These are phyloP conservation scores for Incumbomyces lentus DNA, from an alignment of 2,329 filamentous ascomycete genomes.

Conservation along the genomic window DNA sequence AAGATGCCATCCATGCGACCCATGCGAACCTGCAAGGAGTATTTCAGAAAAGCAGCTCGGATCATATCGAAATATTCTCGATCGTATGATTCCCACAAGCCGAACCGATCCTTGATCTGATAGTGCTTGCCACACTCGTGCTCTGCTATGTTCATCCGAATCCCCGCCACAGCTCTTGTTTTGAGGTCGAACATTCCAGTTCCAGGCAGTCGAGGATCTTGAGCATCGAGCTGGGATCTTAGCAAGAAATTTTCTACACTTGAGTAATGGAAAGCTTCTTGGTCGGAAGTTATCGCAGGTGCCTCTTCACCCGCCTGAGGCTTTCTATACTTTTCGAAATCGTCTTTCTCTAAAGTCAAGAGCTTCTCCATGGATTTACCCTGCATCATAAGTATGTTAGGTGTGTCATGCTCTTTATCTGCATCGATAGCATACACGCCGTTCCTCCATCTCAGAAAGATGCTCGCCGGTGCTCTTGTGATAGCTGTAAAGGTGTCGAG, in stretches of 20 bases:
- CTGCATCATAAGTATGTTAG: conserved; percentile 80
- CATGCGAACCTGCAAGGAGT: conserved; percentile 92
- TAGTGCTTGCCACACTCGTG: conserved; percentile 73
- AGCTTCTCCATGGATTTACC: conserved; percentile 97
- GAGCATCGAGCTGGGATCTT: conserved; percentile 86
- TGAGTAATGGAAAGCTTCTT: conserved; percentile 80
- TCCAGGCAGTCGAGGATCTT: conserved; percentile 76
- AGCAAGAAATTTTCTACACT: conserved; percentile 80
- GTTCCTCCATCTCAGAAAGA: conserved; percentile 72
- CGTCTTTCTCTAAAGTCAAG: conserved; percentile 67
- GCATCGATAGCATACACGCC: conserved; percentile 90
- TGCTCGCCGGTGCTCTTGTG: conserved; percentile 61
- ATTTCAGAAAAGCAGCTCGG: conserved; percentile 85
- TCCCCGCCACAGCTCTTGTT: conserved; percentile 79
- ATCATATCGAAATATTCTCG: conserved; percentile 97
- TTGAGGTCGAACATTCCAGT: conserved; percentile 94
- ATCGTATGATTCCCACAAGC: conserved; percentile 83
- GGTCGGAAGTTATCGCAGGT: conserved; percentile 29
- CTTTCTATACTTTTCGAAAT: conserved; percentile 76
- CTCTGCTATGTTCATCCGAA: conserved; percentile 72
- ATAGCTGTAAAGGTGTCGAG: conserved; percentile 58
- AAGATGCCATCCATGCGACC: conserved; percentile 98
- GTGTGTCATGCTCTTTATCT: conserved; percentile 79
- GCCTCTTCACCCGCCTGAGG: conserved; percentile 57
- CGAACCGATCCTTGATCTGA: conserved; percentile 66